These are phyloP conservation scores for Tuber aestivum DNA, from an alignment of 495 filamentous ascomycete genomes.

Conservation along the genomic window DNA sequence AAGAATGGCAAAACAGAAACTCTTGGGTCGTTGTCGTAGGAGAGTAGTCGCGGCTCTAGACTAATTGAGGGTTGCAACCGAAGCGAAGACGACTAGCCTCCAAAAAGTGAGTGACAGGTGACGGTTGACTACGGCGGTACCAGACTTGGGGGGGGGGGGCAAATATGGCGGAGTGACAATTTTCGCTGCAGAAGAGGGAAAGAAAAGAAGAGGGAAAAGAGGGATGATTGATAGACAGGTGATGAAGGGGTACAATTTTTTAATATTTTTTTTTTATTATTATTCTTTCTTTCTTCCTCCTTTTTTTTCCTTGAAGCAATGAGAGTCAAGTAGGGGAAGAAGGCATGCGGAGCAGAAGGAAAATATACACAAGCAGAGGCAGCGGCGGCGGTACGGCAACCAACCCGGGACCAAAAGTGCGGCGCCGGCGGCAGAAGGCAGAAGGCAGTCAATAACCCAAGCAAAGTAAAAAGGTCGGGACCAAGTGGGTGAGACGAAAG, in stretches of 20 bases:
- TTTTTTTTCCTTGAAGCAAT: background rate
- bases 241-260: background rate
- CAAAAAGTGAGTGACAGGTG: background rate
- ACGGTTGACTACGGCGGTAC: background rate
- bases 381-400: background rate
- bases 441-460: background rate
- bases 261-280: background rate
- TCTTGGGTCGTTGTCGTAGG: background rate
- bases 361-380: constrained; percentile 4
- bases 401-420: background rate
- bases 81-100: background rate
- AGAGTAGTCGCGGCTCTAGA: background rate
- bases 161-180: background rate
- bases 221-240: background rate
- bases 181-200: background rate
- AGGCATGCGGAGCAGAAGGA: background rate
- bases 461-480: background rate
- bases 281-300: background rate
- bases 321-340: background rate
- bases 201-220: background rate
- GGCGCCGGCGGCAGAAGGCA: background rate
- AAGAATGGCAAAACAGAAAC: constrained; percentile 5
- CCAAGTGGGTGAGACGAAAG: constrained; percentile 1
- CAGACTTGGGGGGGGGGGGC: background rate
- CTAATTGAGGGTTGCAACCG: background rate